Conservation (phyloP, 2,329 filamentous ascomycete genomes). For the Botryosphaeria dothidea region DNA sequence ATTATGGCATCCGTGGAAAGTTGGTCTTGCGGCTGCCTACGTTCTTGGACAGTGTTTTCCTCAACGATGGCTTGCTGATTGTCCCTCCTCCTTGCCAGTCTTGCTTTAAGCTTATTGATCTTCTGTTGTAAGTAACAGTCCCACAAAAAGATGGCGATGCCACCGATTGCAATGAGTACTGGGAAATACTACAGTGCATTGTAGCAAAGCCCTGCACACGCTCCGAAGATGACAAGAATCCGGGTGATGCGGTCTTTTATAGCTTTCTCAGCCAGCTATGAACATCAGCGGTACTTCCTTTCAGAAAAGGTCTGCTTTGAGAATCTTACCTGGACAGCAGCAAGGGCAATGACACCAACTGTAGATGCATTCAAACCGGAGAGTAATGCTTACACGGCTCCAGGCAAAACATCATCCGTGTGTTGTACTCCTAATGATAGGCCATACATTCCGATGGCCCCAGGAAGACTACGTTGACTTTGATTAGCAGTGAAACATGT, state of each 20-base stretch:
- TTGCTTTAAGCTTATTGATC: slow-evolving; percentile 32
- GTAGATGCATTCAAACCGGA: slow-evolving; percentile 72
- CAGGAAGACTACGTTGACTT: neutral
- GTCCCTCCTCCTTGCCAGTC: slow-evolving; percentile 24
- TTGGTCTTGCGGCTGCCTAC: neutral
- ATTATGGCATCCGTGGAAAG: neutral
- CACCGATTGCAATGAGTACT: slow-evolving; percentile 41
- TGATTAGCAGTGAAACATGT: neutral
- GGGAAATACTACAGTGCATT: neutral
- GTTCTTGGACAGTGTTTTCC: neutral
- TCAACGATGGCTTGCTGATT: neutral
- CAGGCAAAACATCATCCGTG: neutral
- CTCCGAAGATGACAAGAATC: neutral
- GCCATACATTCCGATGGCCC: neutral
- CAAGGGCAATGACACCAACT: slow-evolving; percentile 70
- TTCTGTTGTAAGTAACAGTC: slow-evolving; percentile 56
- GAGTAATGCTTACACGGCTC: slow-evolving; percentile 35
- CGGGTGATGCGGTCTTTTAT: neutral
- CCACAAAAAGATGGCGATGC: slow-evolving; percentile 55
- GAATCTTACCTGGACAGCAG: slow-evolving; percentile 55
- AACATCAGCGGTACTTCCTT: neutral
- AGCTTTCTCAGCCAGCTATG: neutral
- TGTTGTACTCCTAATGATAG: neutral
- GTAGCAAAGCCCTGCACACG: neutral
- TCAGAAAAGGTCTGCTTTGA: neutral